phyloP scores from a whole-genome alignment of 176 grass and related monocot species.

The Carex kokanica region DNA sequence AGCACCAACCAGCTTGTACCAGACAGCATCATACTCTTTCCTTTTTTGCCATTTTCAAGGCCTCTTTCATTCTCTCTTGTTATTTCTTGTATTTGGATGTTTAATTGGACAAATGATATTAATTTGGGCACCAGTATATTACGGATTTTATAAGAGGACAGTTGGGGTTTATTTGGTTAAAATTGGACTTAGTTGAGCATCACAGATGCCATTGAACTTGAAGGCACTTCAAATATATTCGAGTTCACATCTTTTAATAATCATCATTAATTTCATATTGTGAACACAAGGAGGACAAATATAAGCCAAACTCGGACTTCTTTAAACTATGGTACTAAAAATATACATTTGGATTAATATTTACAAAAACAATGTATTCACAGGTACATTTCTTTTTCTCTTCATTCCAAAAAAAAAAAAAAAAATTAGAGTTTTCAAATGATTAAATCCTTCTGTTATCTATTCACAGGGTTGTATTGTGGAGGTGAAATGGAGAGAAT shows the following conservation, averaged over 20 bases:
- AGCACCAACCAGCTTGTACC: not conserved
- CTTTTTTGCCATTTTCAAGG: not conserved
- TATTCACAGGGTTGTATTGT: not conserved
- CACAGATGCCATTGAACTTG: too few species aligned
- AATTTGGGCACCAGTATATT: not conserved
- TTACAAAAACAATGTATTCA: not conserved
- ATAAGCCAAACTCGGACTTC: not conserved
- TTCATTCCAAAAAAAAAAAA: not conserved
- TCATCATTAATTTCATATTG: not conserved
- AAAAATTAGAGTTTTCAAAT: not conserved
- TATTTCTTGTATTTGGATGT: not conserved
- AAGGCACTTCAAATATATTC: not conserved
- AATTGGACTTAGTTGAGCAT: too few species aligned
- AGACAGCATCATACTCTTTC: not conserved
- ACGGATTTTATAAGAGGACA: not conserved
- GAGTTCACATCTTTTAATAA: not conserved
- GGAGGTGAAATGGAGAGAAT: not conserved
- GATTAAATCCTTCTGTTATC: not conserved
- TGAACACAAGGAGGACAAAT: not conserved
- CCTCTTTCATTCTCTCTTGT: not conserved
- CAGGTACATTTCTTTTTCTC: not conserved
- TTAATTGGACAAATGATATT: not conserved
- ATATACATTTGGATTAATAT: not conserved
- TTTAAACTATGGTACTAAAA: not conserved
- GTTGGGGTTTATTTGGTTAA: not conserved